Evolutionary conservation across 2,329 filamentous ascomycete species (phyloP).

Genomic region (Colletotrichum spaethianum): DNA sequence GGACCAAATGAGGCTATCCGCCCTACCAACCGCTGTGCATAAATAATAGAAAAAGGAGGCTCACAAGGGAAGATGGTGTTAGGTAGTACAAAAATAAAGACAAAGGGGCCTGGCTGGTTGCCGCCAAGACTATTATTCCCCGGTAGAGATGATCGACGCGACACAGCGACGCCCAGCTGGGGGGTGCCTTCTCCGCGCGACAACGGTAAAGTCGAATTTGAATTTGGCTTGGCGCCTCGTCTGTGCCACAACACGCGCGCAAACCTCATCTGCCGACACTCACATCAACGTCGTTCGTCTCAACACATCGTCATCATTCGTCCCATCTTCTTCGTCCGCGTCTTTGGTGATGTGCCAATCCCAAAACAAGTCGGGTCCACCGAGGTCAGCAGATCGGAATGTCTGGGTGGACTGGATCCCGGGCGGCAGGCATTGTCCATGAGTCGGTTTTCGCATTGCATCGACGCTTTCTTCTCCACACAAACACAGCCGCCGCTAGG

Average conservation of each 20-base stretch:
- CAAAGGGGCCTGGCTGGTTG: not conserved
- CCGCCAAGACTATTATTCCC: slow-evolving; percentile 8
- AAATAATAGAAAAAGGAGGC: too few relatives aligned
- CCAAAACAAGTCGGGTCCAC: slow-evolving; percentile 19
- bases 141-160: slow-evolving; percentile 9
- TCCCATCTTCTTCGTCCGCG: slow-evolving; percentile 1
- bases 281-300: slow-evolving; percentile 17
- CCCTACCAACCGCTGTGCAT: not conserved
- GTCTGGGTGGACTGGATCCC: slow-evolving; percentile 4
- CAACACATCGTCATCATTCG: slow-evolving; percentile 9
- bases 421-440: slow-evolving; percentile 19
- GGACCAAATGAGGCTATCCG: not conserved
- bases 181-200: slow-evolving; percentile 21
- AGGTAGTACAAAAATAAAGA: not conserved
- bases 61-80: too few relatives aligned
- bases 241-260: not conserved
- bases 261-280: not conserved
- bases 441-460: slow-evolving; percentile 15
- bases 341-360: not conserved
- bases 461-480: not conserved
- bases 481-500: not conserved
- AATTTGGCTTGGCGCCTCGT: not conserved
- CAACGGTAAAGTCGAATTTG: not conserved
- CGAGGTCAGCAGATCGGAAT: slow-evolving; percentile 29
- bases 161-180: slow-evolving; percentile 1